Percentiles rank a stretch among this genome's conserved stretches.
phyloP scores from a whole-genome alignment of 139 green algal genomes.

The Parachlorella kessleri region DNA sequence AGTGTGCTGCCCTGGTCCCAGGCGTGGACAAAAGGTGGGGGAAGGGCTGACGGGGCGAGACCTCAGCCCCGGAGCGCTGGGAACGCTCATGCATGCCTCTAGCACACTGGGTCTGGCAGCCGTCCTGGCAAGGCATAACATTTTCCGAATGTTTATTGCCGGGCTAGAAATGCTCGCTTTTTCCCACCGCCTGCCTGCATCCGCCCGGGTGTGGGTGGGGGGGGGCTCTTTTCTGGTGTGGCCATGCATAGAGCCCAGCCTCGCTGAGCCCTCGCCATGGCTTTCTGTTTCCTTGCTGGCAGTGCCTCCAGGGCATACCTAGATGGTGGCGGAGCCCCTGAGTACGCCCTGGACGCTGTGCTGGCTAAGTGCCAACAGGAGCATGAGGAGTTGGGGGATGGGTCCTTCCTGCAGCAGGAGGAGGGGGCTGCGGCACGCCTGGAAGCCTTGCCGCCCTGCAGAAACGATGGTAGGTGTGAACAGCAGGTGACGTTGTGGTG shows the following conservation, averaged over 20 bases:
- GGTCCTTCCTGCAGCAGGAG: conserved; percentile 20
- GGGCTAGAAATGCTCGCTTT: no score
- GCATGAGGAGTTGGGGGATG: conserved; percentile 8
- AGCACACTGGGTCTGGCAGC: no score
- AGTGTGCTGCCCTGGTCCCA: conserved; percentile 29
- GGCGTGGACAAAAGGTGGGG: conserved; percentile 36
- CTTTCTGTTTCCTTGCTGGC: background rate
- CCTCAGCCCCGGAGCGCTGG: no score
- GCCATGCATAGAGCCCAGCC: no score
- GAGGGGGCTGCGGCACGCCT: conserved; percentile 3
- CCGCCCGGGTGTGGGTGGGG: no score
- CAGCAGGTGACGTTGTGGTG: background rate
- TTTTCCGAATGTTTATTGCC: no score
- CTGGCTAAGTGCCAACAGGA: conserved; percentile 18
- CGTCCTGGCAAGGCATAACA: no score
- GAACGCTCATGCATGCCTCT: no score
- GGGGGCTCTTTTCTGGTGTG: no score
- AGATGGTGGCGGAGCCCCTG: background rate
- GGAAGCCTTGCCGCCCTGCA: conserved; percentile 12
- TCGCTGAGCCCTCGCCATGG: no score
- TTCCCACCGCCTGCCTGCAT: no score
- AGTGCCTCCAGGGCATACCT: conserved; percentile 19
- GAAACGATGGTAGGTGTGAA: conserved; percentile 17
- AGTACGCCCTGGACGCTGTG: conserved; percentile 36
- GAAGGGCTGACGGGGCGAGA: no score